phyloP scores from a whole-genome alignment of 2,329 filamentous ascomycete species.

The Calycina herbarum region DNA sequence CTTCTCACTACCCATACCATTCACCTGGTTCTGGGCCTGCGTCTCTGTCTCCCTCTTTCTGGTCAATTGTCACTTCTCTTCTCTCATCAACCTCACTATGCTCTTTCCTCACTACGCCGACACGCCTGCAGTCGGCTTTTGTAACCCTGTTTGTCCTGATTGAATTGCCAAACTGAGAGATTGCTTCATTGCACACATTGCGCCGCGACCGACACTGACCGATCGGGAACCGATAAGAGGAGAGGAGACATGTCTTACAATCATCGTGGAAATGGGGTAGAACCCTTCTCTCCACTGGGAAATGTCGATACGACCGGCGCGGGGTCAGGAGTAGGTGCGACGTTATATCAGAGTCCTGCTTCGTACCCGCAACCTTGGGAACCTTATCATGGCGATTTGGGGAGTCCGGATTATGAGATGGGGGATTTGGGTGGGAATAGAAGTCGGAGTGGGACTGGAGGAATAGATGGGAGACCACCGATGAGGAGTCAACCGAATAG shows the following conservation, averaged over 20 bases:
- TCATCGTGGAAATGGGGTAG: conserved; percentile 12
- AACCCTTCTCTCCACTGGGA: conserved; percentile 22
- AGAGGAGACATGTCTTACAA: background rate
- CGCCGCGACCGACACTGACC: too few relatives aligned
- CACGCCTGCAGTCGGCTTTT: too few relatives aligned
- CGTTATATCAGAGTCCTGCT: conserved; percentile 18
- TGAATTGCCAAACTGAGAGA: too few relatives aligned
- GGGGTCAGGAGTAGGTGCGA: background rate
- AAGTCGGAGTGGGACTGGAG: background rate
- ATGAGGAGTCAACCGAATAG: conserved; percentile 13
- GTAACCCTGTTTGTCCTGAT: too few relatives aligned
- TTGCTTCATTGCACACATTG: too few relatives aligned
- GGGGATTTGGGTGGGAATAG: background rate
- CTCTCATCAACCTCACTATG: too few relatives aligned
- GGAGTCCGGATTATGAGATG: conserved; percentile 25
- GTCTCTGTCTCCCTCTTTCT: too few relatives aligned
- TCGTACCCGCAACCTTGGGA: conserved; percentile 20
- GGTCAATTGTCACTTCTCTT: too few relatives aligned
- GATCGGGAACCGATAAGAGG: too few relatives aligned
- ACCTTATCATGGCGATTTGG: conserved; percentile 22
- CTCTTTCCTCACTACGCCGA: too few relatives aligned
- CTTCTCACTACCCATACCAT: too few relatives aligned
- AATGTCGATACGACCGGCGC: background rate
- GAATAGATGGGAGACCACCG: background rate
- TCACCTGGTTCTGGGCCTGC: too few relatives aligned